Evolutionary conservation across 2,329 filamentous ascomycete species (phyloP).

Genomic region (Xylariaceae sp.): DNA sequence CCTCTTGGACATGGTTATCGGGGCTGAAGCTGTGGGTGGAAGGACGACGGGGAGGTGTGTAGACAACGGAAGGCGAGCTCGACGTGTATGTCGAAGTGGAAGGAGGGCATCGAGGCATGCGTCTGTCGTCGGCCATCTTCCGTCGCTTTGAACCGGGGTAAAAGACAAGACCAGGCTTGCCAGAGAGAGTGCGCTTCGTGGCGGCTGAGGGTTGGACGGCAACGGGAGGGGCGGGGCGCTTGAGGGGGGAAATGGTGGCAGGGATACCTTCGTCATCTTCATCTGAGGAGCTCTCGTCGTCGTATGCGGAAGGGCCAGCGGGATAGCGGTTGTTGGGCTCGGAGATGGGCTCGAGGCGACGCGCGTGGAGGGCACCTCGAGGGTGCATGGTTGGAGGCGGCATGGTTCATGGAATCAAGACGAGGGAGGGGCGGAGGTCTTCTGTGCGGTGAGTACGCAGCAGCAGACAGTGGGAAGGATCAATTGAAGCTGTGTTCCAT

Average conservation of each 20-base stretch:
- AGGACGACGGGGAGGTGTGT: too few relatives aligned
- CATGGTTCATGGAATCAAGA: too few relatives aligned
- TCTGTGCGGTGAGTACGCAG: too few relatives aligned
- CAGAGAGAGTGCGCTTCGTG: slow-evolving; percentile 10
- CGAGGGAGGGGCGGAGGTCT: too few relatives aligned
- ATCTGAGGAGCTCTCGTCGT: slow-evolving; percentile 21
- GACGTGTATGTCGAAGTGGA: slow-evolving; percentile 1
- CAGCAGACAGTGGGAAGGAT: too few relatives aligned
- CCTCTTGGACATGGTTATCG: too few relatives aligned
- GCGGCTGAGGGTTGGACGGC: not conserved
- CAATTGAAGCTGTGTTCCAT: too few relatives aligned
- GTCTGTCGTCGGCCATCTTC: too few relatives aligned
- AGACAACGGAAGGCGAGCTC: too few relatives aligned
- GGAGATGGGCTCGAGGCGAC: not conserved
- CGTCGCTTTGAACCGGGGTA: slow-evolving; percentile 19
- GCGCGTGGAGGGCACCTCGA: not conserved
- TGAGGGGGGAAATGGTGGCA: slow-evolving; percentile 15
- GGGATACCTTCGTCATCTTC: slow-evolving; percentile 28
- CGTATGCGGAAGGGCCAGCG: not conserved
- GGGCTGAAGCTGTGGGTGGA: too few relatives aligned
- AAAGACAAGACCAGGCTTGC: slow-evolving; percentile 10
- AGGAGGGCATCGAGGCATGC: not conserved
- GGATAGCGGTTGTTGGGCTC: not conserved
- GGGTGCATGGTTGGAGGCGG: too few relatives aligned
- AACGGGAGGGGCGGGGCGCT: slow-evolving; percentile 4